Conservation (phyloP, 2,329 filamentous ascomycete genomes). For the Aspergillus latus region DNA sequence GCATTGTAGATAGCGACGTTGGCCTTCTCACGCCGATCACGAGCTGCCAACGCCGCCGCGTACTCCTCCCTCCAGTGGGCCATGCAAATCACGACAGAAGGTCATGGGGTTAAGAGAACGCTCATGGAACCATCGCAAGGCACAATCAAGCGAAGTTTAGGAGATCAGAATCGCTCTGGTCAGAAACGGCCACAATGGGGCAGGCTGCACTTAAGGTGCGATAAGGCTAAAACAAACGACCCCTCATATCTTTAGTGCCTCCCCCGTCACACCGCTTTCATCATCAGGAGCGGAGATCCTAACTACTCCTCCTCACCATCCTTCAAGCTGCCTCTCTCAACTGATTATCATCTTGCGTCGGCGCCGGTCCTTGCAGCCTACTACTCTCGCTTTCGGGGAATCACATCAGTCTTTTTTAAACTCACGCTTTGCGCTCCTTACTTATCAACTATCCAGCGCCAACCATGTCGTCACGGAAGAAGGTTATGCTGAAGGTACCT, state of each 20-base stretch:
- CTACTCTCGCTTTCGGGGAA: background rate
- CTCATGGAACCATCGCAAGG: slow-evolving; percentile 16
- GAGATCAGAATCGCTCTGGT: background rate
- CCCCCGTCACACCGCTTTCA: slow-evolving; percentile 34
- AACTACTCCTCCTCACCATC: slow-evolving; percentile 13
- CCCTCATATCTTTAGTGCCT: slow-evolving; percentile 24
- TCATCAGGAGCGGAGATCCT: slow-evolving; percentile 21
- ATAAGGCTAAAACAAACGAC: slow-evolving; percentile 12
- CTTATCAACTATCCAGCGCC: slow-evolving; percentile 8
- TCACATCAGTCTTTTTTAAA: background rate
- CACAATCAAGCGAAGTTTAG: background rate
- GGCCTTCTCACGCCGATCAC: slow-evolving; percentile 67
- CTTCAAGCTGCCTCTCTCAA: slow-evolving; percentile 1
- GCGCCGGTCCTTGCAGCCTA: background rate
- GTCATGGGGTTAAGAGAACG: slow-evolving; percentile 8
- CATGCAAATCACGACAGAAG: slow-evolving; percentile 42
- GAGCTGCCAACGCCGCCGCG: slow-evolving; percentile 68
- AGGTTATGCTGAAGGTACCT: slow-evolving; percentile 81
- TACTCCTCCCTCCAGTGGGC: slow-evolving; percentile 81
- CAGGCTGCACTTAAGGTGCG: background rate
- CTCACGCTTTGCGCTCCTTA: slow-evolving; percentile 2
- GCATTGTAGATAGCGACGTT: slow-evolving; percentile 71
- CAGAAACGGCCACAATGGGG: background rate
- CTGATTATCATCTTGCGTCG: background rate
- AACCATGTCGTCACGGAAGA: slow-evolving; percentile 77